A percentile compares a stretch with the other conserved stretches of the same genome.
phyloP scores from a whole-genome alignment of 495 filamentous ascomycete species.

The Neurospora tetraspora region DNA sequence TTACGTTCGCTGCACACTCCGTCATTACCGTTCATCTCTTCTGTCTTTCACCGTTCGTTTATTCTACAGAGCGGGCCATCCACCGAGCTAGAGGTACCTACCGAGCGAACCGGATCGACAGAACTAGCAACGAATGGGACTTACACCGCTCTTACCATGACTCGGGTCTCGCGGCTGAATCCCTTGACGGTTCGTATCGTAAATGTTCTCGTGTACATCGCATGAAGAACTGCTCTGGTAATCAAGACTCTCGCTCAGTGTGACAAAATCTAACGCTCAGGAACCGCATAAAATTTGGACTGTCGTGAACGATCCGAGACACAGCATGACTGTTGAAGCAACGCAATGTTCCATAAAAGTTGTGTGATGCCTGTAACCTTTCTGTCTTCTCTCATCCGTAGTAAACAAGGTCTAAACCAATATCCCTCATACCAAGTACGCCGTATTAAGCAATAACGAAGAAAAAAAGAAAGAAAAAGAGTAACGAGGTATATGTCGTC shows the following conservation, averaged over 20 bases:
- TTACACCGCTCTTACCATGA: background rate
- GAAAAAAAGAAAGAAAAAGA: background rate
- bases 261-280: background rate
- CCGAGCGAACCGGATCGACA: background rate
- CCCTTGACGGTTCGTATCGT: no score
- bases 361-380: background rate
- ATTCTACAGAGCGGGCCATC: background rate
- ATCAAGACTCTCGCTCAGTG: background rate
- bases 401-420: background rate
- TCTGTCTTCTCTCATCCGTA: background rate
- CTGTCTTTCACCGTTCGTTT: background rate
- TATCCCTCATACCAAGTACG: conserved; percentile 6
- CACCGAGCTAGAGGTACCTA: background rate
- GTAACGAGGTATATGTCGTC: background rate
- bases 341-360: background rate
- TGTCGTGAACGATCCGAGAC: background rate
- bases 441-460: background rate
- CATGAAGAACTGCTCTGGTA: background rate
- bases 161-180: background rate
- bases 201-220: background rate
- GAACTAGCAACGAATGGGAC: background rate
- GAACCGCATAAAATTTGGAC: background rate
- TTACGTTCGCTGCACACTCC: background rate
- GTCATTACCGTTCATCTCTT: background rate
- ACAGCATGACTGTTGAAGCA: background rate